These are phyloP conservation scores for Cynara cardunculus DNA, from an alignment of 129 eudicot genomes.

Conservation along the genomic window DNA sequence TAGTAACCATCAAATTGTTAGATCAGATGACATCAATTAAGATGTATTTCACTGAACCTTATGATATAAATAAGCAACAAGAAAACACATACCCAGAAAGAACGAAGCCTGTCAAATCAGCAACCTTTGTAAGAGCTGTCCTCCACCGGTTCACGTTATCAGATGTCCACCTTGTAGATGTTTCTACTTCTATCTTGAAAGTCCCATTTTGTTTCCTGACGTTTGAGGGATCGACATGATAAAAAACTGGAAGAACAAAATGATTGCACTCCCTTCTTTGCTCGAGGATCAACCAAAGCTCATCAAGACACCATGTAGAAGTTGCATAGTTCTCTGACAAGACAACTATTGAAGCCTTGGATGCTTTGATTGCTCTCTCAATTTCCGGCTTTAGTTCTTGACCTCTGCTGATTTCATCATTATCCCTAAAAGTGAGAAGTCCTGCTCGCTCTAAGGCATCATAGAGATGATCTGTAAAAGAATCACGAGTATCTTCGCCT, in stretches of 20 bases:
- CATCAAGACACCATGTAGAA: constrained; percentile 11
- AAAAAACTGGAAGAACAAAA: neutral
- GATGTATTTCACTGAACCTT: neutral
- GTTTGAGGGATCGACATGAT: neutral
- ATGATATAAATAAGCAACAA: neutral
- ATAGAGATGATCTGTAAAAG: neutral
- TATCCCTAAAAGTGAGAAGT: constrained; percentile 9
- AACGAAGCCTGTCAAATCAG: neutral
- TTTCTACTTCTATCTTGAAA: neutral
- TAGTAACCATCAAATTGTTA: neutral
- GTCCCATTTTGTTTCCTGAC: neutral
- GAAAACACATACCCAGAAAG: neutral
- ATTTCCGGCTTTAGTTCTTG: neutral
- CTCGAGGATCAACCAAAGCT: constrained; percentile 4
- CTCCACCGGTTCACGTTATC: neutral
- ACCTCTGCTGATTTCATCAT: constrained; percentile 3
- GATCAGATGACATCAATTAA: neutral
- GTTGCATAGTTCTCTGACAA: constrained; percentile 8
- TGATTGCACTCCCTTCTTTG: neutral
- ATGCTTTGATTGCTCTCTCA: neutral
- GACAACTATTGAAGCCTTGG: constrained; percentile 6
- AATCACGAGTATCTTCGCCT: neutral
- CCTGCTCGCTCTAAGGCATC: neutral
- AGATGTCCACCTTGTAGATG: neutral
- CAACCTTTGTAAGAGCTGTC: neutral